These are phyloP conservation scores for Phytophthora tubulina DNA, from an alignment of 352 stramenopile species.

Conservation along the genomic window DNA sequence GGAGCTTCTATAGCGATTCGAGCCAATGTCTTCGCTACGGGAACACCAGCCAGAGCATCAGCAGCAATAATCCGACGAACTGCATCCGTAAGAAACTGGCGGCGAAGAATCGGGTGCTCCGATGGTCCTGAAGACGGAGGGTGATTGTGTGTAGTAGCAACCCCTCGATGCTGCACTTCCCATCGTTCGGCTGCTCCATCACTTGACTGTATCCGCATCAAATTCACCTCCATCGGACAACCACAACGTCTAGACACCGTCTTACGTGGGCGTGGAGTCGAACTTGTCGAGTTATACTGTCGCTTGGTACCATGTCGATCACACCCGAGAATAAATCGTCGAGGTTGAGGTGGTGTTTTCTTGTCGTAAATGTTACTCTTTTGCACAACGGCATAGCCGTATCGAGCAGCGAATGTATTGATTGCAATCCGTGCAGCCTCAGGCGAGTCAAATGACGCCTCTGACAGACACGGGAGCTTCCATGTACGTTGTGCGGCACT, in stretches of 20 bases:
- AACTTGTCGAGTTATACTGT: background rate
- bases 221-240: constrained; percentile 6
- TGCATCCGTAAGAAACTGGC: background rate
- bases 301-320: constrained; percentile 2
- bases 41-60: background rate
- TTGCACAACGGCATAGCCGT: constrained; percentile 2
- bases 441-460: background rate
- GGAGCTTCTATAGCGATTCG: background rate
- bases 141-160: background rate
- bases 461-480: background rate
- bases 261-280: background rate
- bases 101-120: background rate
- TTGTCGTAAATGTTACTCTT: background rate
- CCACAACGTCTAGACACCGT: background rate
- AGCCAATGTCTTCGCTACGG: background rate
- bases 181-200: background rate
- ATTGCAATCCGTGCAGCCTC: background rate
- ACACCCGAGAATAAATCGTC: background rate
- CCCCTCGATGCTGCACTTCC: constrained; percentile 2
- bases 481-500: background rate
- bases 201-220: background rate
- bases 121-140: background rate
- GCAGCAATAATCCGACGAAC: background rate
- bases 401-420: background rate
- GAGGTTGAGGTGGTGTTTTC: background rate